Base-by-base conservation (phyloP, 352 stramenopile species). In the Phytophthora quininea region DNA sequence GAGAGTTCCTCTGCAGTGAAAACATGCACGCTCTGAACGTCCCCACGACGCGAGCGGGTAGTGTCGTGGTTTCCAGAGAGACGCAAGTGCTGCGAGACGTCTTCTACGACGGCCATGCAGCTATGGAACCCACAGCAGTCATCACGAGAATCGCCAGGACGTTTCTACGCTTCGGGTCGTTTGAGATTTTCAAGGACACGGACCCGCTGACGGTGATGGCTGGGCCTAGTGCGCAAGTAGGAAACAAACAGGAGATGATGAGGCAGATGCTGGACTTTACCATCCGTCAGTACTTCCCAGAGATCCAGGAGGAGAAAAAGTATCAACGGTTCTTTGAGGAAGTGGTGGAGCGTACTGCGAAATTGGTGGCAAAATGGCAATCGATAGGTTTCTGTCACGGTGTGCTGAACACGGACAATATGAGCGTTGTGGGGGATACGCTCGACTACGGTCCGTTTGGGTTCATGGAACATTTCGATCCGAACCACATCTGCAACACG, bases 1-100 rank as follows among this genome's bases (percentile, higher is more conserved):
- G 98, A 47, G 98, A 99, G 85, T 99, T 99, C 67, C 74, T 99
- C 3, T 96, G 92, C 9, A 98, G 85, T 60, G 97, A 99, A 76
- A 90, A 97, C 43, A 98, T 99, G 96, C 88, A 98, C 67, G 85
- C 88, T 29, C 80, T 99, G 0, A 88, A 91, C 1, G 87, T 99
- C 4, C 88, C 90, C 0, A 99, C 97, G 0, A 99, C 97, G 6
- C 86, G 96, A 27, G 96, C 96, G 1, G 88, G 82, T 4, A 91
- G 83, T 60, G 80, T 96, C 10, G 82, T 90, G 14, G 60, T 92
- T 31, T 96, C 88, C 3, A 76, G 67, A n/a, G 79, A 91, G 46
- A 89, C 85, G 14, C 84, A 78, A 2, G 90, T 94, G 2, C 27
- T 92, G 12, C 72, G 92, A 14, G 92, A 98, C 50, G 73, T 96